Percentiles rank a stretch among this genome's conserved stretches.
phyloP scores from a whole-genome alignment of 192 early-diverging fungal species.

The Umbelopsis isabellina region DNA sequence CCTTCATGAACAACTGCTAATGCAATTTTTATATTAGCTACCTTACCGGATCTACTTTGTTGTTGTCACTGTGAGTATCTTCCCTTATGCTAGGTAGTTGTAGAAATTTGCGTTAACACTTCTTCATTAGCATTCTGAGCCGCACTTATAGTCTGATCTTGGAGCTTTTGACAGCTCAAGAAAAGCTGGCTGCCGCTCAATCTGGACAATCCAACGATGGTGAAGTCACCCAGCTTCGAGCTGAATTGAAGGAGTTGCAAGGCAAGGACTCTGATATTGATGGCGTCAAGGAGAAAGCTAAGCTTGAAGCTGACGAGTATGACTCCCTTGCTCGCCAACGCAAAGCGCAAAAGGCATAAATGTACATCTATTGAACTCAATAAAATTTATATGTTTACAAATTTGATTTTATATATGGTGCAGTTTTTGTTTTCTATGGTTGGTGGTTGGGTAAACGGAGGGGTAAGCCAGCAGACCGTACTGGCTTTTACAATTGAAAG shows the following conservation, averaged over 20 bases:
- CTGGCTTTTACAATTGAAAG: too few species aligned
- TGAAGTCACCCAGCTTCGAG: slow-evolving; percentile 1
- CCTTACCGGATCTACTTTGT: slow-evolving; percentile 11
- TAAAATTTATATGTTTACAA: not conserved
- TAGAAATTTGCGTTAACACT: too few species aligned
- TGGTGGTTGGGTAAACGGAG: too few species aligned
- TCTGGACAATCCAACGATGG: not conserved
- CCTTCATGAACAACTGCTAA: not conserved
- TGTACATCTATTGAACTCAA: not conserved
- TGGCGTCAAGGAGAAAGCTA: not conserved
- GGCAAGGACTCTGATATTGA: not conserved
- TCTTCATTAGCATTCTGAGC: not conserved
- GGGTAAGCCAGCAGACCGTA: too few species aligned
- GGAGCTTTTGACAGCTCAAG: not conserved
- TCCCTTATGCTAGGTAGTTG: too few species aligned
- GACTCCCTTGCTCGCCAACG: slow-evolving; percentile 6
- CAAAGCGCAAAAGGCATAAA: slow-evolving; percentile 13
- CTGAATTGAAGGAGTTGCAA: slow-evolving; percentile 4
- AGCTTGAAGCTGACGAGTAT: slow-evolving; percentile 1
- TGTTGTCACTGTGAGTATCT: slow-evolving; percentile 7
- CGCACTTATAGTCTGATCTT: slow-evolving; percentile 14
- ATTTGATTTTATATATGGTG: too few species aligned
- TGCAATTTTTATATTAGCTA: not conserved
- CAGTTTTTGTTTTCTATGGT: too few species aligned
- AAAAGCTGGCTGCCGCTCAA: not conserved